Evolutionary conservation across 1,284 basidiomycete genomes (phyloP).

Genomic region (Ceratorhiza oryzae-sativae): DNA sequence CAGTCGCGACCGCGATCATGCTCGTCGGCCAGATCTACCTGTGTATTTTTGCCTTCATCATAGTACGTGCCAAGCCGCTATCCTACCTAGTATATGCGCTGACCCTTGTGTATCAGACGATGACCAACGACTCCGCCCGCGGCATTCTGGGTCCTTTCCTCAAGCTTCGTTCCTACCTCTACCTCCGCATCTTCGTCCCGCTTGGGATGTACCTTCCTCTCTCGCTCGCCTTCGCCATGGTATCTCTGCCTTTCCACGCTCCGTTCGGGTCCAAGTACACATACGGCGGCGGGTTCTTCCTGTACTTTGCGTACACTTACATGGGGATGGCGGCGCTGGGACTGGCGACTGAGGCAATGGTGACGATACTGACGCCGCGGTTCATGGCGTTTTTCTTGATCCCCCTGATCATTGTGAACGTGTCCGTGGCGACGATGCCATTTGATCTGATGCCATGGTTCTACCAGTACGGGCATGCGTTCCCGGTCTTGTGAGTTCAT

Average conservation of each 20-base stretch:
- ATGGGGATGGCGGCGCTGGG: constrained; percentile 47
- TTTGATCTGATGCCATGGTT: constrained; percentile 57
- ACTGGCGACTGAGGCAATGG: constrained; percentile 50
- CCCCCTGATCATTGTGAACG: constrained; percentile 57
- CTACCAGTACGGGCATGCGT: constrained; percentile 54
- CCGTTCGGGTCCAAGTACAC: constrained; percentile 49
- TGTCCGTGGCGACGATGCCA: constrained; percentile 55
- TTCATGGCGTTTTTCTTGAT: constrained; percentile 44
- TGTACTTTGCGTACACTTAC: constrained; percentile 52
- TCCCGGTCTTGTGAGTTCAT: constrained; percentile 57
- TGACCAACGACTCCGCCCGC: constrained; percentile 51
- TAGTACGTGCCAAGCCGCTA: not conserved
- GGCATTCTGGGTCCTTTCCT: constrained; percentile 54
- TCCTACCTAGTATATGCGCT: not conserved
- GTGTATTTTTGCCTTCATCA: constrained; percentile 50
- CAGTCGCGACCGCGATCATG: constrained; percentile 56
- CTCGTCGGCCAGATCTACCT: constrained; percentile 57
- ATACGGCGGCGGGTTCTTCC: constrained; percentile 55
- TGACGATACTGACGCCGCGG: constrained; percentile 42
- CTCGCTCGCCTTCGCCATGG: constrained; percentile 53
- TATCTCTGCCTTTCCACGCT: constrained; percentile 52
- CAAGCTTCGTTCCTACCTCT: constrained; percentile 49
- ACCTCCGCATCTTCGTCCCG: constrained; percentile 50
- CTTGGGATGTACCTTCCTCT: constrained; percentile 49
- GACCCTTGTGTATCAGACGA: constrained; percentile 50